phyloP scores from a whole-genome alignment of 306 rosid species.

The Cucurbita pepo region DNA sequence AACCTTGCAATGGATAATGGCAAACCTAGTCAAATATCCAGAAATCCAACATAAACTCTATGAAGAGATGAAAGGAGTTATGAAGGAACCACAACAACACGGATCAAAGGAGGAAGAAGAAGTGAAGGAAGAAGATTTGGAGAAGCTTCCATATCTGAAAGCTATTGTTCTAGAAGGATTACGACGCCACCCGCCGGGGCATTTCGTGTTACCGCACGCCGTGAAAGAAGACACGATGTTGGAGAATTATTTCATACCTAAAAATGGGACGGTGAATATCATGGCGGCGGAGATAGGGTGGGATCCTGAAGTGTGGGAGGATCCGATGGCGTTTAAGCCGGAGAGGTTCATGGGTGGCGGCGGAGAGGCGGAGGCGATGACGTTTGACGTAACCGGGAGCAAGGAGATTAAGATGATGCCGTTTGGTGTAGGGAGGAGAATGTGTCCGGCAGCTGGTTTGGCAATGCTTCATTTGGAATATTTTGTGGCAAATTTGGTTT shows the following conservation, averaged over 20 bases:
- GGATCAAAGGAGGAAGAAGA: constrained; percentile 9
- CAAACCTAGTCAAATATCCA: constrained; percentile 6
- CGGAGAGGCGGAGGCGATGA: neutral
- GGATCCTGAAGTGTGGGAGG: constrained; percentile 48
- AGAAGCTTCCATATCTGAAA: constrained; percentile 33
- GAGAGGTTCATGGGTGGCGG: constrained; percentile 22
- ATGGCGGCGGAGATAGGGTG: constrained; percentile 41
- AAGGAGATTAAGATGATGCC: constrained; percentile 12
- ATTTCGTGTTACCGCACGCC: constrained; percentile 33
- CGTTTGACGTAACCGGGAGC: neutral
- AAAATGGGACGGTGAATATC: constrained; percentile 30
- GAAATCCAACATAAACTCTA: neutral
- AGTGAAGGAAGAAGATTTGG: constrained; percentile 28
- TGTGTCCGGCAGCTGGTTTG: neutral
- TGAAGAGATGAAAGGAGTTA: constrained; percentile 2
- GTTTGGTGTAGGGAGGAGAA: constrained; percentile 6
- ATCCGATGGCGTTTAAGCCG: constrained; percentile 42
- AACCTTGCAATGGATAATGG: constrained; percentile 7
- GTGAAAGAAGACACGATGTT: constrained; percentile 24
- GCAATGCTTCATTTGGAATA: constrained; percentile 7
- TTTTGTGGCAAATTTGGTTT: constrained; percentile 1
- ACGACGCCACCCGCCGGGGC: constrained; percentile 38
- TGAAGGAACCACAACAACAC: neutral
- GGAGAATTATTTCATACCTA: constrained; percentile 32
- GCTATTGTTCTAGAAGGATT: constrained; percentile 34